Conservation (phyloP, 495 filamentous ascomycete species). For the Viridothelium virens region DNA sequence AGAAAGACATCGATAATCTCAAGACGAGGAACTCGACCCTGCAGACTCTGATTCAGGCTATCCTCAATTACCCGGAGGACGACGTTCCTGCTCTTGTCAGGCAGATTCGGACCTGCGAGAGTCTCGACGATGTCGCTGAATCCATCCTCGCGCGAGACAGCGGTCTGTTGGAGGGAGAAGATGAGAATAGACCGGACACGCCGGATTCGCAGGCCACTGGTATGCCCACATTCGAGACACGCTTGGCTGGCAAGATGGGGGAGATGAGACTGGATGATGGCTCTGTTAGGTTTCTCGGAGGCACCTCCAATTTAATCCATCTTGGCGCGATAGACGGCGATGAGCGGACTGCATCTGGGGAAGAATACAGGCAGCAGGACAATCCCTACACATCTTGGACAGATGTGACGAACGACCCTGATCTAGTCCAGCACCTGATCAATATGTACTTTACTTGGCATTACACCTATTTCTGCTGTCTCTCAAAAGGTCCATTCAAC, state of each 20-base stretch:
- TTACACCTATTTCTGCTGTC: slow-evolving; percentile 90
- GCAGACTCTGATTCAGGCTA: slow-evolving; percentile 84
- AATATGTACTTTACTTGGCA: slow-evolving; percentile 99
- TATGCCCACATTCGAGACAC: slow-evolving; percentile 66
- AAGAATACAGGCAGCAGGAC: slow-evolving; percentile 45
- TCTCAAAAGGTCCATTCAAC: slow-evolving; percentile 85
- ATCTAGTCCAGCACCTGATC: slow-evolving; percentile 76
- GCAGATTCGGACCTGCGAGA: slow-evolving; percentile 87
- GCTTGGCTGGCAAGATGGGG: slow-evolving; percentile 87
- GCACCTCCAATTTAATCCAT: slow-evolving; percentile 89
- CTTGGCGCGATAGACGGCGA: slow-evolving; percentile 46
- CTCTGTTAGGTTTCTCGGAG: slow-evolving; percentile 84
- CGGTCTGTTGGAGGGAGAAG: slow-evolving; percentile 34
- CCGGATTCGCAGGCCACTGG: slow-evolving; percentile 34
- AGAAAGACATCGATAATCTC: slow-evolving; percentile 84
- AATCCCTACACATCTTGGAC: slow-evolving; percentile 80
- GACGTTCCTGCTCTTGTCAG: slow-evolving; percentile 73
- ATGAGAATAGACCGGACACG: slow-evolving; percentile 28
- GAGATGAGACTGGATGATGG: slow-evolving; percentile 82
- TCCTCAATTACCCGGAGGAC: slow-evolving; percentile 80
- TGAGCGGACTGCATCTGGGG: slow-evolving; percentile 20
- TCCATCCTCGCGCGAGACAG: slow-evolving; percentile 56
- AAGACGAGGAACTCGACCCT: slow-evolving; percentile 82
- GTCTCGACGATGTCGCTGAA: slow-evolving; percentile 82
- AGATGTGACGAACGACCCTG: slow-evolving; percentile 67